Evolutionary conservation across 1,139 yeast genomes (phyloP), one percentile per base, ranked within the genome.

Genomic region (Suhomyces guaymorum): DNA sequence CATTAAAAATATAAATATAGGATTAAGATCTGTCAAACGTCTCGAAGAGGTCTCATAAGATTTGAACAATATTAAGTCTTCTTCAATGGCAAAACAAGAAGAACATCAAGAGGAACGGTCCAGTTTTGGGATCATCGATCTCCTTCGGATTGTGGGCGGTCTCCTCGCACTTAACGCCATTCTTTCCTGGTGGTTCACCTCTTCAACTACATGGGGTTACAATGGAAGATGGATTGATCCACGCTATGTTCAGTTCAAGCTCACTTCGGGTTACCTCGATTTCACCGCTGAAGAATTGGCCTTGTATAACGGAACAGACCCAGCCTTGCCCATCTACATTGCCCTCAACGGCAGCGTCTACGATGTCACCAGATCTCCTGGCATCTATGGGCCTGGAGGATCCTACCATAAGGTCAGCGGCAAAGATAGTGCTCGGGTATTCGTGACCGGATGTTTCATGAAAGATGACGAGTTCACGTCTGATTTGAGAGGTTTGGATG

Each of bases 391-490:
- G 0, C 83, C 85, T 0, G 63, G 68, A 1, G 89, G 89, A 0
- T 57, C 81, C 1, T 86, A 86, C 54, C 55, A 65, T 4, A 62
- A 70, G 35, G 75, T 87, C 51, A 72, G 80, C 15, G 95, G 95
- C 0, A 63, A 61, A 30, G 95, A 87, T 54, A 75, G 79, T 28
- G 82, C 92, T 0, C 61, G 95, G 30, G 88, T 88, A 16, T 81
- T 77, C 49, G 82, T 80, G 4, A 86, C 92, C 1, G 94, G 94
- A 4, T 86, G 95, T 51, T 76, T 86, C 46, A 56, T 61, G 27
- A 70, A 73, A 14, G 70, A 65, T 12, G 78, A 73, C 33, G 80
- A 78, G 46, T 66, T 73, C 48, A 85, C 90, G 0, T 74, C 78
- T 52, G 95, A 86, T 54, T 56, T 85, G 27, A 59, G 95, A 18